phyloP scores from a whole-genome alignment of 345 rosid species.

The Balakata baccata region DNA sequence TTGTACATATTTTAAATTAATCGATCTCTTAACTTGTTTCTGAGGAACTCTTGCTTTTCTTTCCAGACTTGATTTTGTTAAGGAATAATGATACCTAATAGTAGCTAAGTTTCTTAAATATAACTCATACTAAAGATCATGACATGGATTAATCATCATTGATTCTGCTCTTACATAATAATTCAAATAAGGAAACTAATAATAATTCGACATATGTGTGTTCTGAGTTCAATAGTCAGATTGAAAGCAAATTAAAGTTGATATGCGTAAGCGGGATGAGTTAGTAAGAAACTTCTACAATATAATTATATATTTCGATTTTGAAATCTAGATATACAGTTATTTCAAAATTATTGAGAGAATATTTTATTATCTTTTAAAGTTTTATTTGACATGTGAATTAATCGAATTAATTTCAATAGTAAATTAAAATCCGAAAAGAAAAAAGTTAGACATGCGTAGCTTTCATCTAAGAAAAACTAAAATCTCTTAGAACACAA shows the following conservation, averaged over 20 bases:
- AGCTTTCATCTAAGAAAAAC: no score
- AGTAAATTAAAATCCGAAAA: no score
- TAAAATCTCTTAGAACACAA: neutral
- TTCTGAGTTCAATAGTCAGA: neutral
- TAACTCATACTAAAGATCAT: neutral
- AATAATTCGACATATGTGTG: neutral
- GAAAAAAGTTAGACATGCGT: no score
- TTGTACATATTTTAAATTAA: no score
- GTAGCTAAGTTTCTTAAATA: conserved; percentile 17
- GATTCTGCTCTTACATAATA: neutral
- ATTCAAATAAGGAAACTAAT: neutral
- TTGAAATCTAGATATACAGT: no score
- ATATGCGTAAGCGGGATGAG: neutral
- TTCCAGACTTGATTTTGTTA: neutral
- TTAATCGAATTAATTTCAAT: no score
- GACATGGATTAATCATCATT: conserved; percentile 17
- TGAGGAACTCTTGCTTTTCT: neutral
- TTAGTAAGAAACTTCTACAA: no score
- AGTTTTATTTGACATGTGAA: no score
- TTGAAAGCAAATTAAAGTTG: neutral
- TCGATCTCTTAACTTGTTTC: neutral
- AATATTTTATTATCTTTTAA: no score
- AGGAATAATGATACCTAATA: neutral
- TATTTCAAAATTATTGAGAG: no score
- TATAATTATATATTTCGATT: no score